Evolutionary conservation across 345 rosid species (phyloP).

Genomic region (Bruguiera gymnorhiza): DNA sequence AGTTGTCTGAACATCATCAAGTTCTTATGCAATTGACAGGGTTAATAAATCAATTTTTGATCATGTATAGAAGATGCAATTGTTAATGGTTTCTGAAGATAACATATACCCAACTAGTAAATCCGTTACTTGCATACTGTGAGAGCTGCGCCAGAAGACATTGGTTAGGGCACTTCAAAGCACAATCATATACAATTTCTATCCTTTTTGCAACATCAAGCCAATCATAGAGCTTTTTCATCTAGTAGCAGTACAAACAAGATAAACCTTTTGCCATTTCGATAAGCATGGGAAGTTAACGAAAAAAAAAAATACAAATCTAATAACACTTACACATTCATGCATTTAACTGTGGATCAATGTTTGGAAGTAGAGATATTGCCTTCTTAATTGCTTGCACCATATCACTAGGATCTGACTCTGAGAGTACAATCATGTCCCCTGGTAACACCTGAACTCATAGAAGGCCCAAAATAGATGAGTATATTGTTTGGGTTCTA

Average conservation of each 20-base stretch:
- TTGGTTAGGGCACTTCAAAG: slow-evolving; percentile 65
- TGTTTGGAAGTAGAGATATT: slow-evolving; percentile 71
- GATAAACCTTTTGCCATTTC: slow-evolving; percentile 1
- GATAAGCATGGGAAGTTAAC: not conserved
- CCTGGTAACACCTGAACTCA: slow-evolving; percentile 75
- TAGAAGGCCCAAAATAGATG: not conserved
- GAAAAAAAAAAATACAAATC: not conserved
- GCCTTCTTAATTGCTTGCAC: slow-evolving; percentile 75
- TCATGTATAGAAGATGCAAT: no score
- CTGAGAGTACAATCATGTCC: slow-evolving; percentile 95
- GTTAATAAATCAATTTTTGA: no score
- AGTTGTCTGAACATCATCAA: no score
- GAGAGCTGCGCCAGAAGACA: slow-evolving; percentile 56
- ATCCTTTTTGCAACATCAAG: slow-evolving; percentile 94
- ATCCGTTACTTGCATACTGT: slow-evolving; percentile 39
- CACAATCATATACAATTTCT: slow-evolving; percentile 79
- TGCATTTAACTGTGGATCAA: slow-evolving; percentile 90
- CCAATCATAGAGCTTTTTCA: slow-evolving; percentile 91
- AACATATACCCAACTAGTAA: not conserved
- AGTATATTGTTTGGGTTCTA: not conserved
- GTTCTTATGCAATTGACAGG: no score
- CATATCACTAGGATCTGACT: slow-evolving; percentile 94
- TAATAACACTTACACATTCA: slow-evolving; percentile 66
- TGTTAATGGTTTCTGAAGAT: no score
- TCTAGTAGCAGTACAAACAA: slow-evolving; percentile 29